Evolutionary conservation across 441 rosid genomes (phyloP), one percentile per base, ranked within the genome.

Genomic region (Pelargonium australe): DNA sequence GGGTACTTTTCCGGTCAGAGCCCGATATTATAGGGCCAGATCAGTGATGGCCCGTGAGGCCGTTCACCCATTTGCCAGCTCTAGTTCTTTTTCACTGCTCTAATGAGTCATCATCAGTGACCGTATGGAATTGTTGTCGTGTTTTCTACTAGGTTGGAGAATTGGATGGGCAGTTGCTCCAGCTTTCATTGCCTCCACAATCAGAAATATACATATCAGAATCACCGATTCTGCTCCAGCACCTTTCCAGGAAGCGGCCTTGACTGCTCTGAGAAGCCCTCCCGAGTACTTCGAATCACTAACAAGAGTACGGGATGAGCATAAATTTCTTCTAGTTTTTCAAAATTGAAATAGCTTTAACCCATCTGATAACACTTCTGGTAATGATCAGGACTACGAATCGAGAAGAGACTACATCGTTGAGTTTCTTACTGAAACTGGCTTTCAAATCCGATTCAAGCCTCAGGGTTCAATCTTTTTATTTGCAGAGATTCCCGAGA

Each of bases 91-190:
- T 28, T 49, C 63, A 31, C 47, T 60, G 63, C 74, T 14, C 63
- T 43, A 69, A 25, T 23, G 60, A 45, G 37, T 19, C 14, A 31
- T 67, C 5, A 43, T 37, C 57, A 7, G 55, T 37, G 49, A 49
- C 37, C 40, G 12, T 31, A 44, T 43, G 6, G 34, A 51, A 20
- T 61, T 63, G 49, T 57, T 28, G 3, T 4, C 7, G 11, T 70
- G 69, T 60, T 67, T 17, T 75, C 47, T 65, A 61, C 68, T 70
- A 86, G 89, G 89, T 74, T 86, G 91, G 89, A 86, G 89, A 67
- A 69, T 86, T 63, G 91, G 91, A 64, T 86, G 91, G 91, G 91
- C 87, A 53, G 81, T 86, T 72, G 91, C 85, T 80, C 87, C 87
- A 20, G 66, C 86, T 45, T 64, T 25, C 74, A 66, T 80, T 43